Conservation (phyloP, 768 basidiomycete genomes). For the Pleurotus salmoneostramineus region DNA sequence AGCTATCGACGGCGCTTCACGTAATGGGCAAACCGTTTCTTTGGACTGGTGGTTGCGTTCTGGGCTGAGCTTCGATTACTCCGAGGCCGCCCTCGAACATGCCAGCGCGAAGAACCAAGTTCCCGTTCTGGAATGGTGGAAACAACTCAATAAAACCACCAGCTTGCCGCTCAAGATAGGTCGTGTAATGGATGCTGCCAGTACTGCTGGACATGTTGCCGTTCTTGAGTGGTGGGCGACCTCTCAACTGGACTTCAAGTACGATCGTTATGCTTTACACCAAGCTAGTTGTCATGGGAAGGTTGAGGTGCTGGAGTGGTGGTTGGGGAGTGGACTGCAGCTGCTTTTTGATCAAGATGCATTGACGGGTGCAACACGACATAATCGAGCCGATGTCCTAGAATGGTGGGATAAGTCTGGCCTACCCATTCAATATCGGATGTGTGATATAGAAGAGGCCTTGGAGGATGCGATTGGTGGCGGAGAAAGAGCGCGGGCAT, state of each 20-base stretch:
- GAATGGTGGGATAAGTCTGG: slow-evolving; percentile 88
- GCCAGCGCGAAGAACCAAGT: slow-evolving; percentile 77
- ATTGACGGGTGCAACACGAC: slow-evolving; percentile 73
- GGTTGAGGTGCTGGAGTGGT: slow-evolving; percentile 80
- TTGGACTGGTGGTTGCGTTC: slow-evolving; percentile 80
- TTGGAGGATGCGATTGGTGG: slow-evolving; percentile 83
- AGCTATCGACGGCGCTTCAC: slow-evolving; percentile 75
- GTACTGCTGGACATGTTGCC: slow-evolving; percentile 69
- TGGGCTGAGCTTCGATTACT: slow-evolving; percentile 67
- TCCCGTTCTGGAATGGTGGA: slow-evolving; percentile 84
- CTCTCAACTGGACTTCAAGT: slow-evolving; percentile 73
- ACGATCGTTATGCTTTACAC: slow-evolving; percentile 72
- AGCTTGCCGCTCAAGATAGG: slow-evolving; percentile 74
- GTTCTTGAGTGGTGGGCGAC: slow-evolving; percentile 85
- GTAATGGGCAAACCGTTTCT: slow-evolving; percentile 68
- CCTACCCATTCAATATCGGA: slow-evolving; percentile 77
- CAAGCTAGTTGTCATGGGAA: slow-evolving; percentile 79
- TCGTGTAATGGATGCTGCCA: slow-evolving; percentile 82
- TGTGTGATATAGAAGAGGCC: slow-evolving; percentile 92
- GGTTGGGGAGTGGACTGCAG: slow-evolving; percentile 74
- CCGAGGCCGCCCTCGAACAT: slow-evolving; percentile 74
- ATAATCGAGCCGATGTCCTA: slow-evolving; percentile 77
- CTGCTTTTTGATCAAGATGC: slow-evolving; percentile 79
- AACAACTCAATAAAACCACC: slow-evolving; percentile 42
- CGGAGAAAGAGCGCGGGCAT: slow-evolving; percentile 68